Conservation (phyloP, 2,329 filamentous ascomycete genomes). For the Harringtonia aguacate region DNA sequence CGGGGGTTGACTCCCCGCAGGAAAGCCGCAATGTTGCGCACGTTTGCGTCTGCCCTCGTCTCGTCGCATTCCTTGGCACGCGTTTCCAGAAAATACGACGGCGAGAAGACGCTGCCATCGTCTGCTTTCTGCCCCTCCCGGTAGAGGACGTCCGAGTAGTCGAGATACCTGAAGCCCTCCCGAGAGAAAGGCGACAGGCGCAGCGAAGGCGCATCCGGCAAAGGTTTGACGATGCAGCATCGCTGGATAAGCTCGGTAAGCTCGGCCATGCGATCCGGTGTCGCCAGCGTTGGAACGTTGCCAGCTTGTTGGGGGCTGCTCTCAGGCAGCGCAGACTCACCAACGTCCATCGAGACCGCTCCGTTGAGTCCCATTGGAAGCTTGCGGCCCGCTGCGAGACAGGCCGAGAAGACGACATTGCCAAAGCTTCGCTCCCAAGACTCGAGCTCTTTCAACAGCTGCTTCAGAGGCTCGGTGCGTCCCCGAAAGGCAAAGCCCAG, state of each 20-base stretch:
- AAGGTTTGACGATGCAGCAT: neutral
- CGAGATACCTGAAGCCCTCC: neutral
- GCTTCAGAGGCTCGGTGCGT: neutral
- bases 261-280: neutral
- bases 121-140: neutral
- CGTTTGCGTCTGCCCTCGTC: neutral
- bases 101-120: neutral
- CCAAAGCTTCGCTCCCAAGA: neutral
- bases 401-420: slow-evolving; percentile 1
- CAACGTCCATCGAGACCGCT: neutral
- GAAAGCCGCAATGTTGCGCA: neutral
- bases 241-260: neutral
- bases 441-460: neutral
- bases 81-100: neutral
- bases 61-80: neutral
- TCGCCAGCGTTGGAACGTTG: no score
- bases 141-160: neutral
- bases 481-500: neutral
- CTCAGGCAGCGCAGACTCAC: no score
- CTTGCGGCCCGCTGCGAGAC: neutral
- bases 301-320: no score
- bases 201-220: neutral
- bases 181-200: neutral
- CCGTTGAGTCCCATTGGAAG: neutral
- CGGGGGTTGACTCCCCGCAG: neutral